Conservation (phyloP, 108 stramenopile species). For the Fragilariopsis cylindrus region DNA sequence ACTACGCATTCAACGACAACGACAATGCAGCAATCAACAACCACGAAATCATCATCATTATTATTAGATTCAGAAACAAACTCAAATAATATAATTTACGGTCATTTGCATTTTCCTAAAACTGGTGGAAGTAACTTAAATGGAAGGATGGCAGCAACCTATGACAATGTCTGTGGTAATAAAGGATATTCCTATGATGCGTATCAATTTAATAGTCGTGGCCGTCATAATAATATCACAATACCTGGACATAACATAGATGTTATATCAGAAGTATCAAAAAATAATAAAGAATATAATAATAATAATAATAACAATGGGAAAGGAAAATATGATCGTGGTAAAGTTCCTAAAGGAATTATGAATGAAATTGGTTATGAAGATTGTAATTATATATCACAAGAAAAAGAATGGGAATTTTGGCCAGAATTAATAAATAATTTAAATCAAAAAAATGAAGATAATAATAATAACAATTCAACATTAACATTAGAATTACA, state of each 20-base stretch:
- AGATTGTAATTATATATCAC: too few species aligned
- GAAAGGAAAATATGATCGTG: background rate
- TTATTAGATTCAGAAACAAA: too few species aligned
- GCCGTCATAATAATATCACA: too few species aligned
- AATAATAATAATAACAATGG: background rate
- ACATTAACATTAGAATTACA: too few species aligned
- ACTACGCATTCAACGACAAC: too few species aligned
- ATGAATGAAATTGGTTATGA: background rate
- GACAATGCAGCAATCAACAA: too few species aligned
- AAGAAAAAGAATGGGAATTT: too few species aligned
- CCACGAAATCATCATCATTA: too few species aligned
- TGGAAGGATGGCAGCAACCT: slow-evolving; percentile 34
- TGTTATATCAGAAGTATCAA: background rate
- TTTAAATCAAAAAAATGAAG: too few species aligned
- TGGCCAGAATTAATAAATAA: too few species aligned
- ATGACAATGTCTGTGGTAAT: slow-evolving; percentile 48
- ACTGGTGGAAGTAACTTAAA: slow-evolving; percentile 42
- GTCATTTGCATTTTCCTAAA: slow-evolving; percentile 47
- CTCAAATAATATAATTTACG: slow-evolving; percentile 12
- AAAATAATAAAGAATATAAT: background rate
- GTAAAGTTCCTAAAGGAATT: background rate
- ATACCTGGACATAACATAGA: background rate
- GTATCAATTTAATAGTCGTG: slow-evolving; percentile 26
- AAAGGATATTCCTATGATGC: background rate
- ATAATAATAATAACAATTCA: too few species aligned